Evolutionary conservation across 2,329 filamentous ascomycete genomes (phyloP).

Genomic region (Aaosphaeria arxii): DNA sequence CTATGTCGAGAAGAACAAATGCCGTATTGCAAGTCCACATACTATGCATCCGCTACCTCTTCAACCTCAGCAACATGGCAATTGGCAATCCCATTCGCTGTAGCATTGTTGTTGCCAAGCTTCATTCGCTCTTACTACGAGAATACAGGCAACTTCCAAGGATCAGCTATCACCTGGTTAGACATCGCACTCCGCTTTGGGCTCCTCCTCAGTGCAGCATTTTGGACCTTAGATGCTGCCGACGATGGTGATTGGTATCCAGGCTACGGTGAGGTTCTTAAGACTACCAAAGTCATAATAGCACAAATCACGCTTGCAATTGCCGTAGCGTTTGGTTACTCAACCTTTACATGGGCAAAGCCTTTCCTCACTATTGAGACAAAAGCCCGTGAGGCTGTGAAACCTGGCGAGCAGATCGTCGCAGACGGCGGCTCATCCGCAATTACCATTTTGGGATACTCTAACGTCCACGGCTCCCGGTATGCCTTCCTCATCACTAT

Average conservation of each 20-base stretch:
- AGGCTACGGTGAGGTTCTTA: slow-evolving; percentile 53
- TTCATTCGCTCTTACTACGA: slow-evolving; percentile 77
- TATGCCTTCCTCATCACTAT: slow-evolving; percentile 83
- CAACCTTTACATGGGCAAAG: slow-evolving; percentile 80
- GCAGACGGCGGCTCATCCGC: slow-evolving; percentile 30
- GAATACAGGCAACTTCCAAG: slow-evolving; percentile 83
- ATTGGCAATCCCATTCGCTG: slow-evolving; percentile 72
- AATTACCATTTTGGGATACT: slow-evolving; percentile 84
- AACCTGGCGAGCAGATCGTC: slow-evolving; percentile 24
- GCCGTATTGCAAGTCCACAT: slow-evolving; percentile 92
- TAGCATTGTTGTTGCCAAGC: slow-evolving; percentile 68
- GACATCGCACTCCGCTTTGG: slow-evolving; percentile 74
- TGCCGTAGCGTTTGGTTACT: slow-evolving; percentile 77
- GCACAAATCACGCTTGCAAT: slow-evolving; percentile 79
- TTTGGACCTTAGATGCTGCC: slow-evolving; percentile 87
- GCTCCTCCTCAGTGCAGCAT: slow-evolving; percentile 71
- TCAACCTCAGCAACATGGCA: slow-evolving; percentile 94
- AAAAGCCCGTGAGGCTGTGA: slow-evolving; percentile 10
- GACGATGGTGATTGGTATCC: slow-evolving; percentile 82
- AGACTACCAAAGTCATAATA: slow-evolving; percentile 70
- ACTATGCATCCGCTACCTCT: slow-evolving; percentile 87
- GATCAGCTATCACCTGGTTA: slow-evolving; percentile 81
- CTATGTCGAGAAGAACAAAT: slow-evolving; percentile 98
- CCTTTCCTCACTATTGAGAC: slow-evolving; percentile 74
- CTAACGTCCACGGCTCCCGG: slow-evolving; percentile 86